Conservation (phyloP, 106 monocot genomes). For the Dactylorhiza incarnata region DNA sequence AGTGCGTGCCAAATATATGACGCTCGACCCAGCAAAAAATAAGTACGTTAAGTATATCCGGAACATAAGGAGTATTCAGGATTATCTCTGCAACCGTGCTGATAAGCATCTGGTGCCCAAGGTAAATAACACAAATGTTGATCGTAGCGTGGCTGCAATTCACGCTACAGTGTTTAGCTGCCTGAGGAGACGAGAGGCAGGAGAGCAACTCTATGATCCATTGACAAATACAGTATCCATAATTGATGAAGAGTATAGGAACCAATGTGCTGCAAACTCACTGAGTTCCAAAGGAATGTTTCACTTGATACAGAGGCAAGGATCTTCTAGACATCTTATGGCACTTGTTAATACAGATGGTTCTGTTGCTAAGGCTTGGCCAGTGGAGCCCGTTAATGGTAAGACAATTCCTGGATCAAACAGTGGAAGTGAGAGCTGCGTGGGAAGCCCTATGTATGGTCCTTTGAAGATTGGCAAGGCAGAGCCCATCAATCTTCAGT, state of each 20-base stretch:
- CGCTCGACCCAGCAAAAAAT: constrained; percentile 71
- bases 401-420: constrained; percentile 7
- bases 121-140: constrained; percentile 32
- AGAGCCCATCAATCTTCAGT: constrained; percentile 25
- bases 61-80: constrained; percentile 77
- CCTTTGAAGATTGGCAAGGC: constrained; percentile 14
- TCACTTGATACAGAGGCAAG: constrained; percentile 41
- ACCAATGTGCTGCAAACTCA: constrained; percentile 40
- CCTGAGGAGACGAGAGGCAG: constrained; percentile 32
- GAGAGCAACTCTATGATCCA: constrained; percentile 32
- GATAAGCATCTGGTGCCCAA: constrained; percentile 52
- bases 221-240: constrained; percentile 37
- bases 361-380: constrained; percentile 33
- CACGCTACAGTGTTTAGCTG: constrained; percentile 53
- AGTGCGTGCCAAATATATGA: constrained; percentile 89
- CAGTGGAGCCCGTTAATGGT: constrained; percentile 10
- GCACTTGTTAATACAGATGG: constrained; percentile 47
- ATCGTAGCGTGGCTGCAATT: constrained; percentile 33
- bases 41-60: constrained; percentile 79
- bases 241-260: constrained; percentile 41
- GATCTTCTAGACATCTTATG: constrained; percentile 36
- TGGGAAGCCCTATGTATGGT: constrained; percentile 24
- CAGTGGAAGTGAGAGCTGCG: constrained; percentile 15
- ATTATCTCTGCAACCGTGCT: constrained; percentile 49
- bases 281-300: constrained; percentile 47